Evolutionary conservation across 2,329 filamentous ascomycete genomes (phyloP), one percentile per base, ranked within the genome.

Genomic region (Ophiostoma australiae): DNA sequence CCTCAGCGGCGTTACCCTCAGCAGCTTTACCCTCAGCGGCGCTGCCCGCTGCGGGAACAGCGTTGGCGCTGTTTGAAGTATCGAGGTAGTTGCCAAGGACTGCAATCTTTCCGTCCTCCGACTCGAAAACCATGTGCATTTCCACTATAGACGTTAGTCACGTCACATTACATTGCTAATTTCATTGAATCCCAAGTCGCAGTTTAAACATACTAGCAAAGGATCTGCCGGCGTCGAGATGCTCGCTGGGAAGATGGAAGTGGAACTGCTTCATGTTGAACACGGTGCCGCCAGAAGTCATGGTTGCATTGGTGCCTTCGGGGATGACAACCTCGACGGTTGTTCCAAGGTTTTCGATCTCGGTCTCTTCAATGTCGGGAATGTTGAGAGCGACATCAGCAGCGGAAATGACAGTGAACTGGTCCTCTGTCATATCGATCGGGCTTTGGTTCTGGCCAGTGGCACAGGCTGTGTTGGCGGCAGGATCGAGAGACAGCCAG

Each of bases 111-210:
- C 77, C 74, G 48, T 75, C 76, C 15, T 80, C 79, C 17, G 80
- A 80, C 76, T 84, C 80, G 76, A 86, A 87, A 58, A 89, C 87
- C 81, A 89, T 86, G 79, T 89, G 87, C 78, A 84, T 82, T 77
- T 86, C 84, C 81, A 86, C 68, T 83, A 35, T 44, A 11, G 4
- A 11, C 1, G 81, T 81, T 75, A 84, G 78, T 75, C 77, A 17
- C 52, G n/a, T 10, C 11, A 48, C 8, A 31, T 31, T 31, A 31
- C 27, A 31, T 31, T 31, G 27, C 27, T 31, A 31, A 31, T 8
- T 8, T 4, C 52, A 44, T 33, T 20, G 3, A 6, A 27, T 39
- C 44, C 10, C 31, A 37, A 35, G 61, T 2, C n/a, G 20, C 17
- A 23, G 5, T n/a, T 27, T 23, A 58, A 4, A 67, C 63, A 8